A percentile compares a stretch with the other conserved stretches of the same genome.
These are phyloP conservation scores for Rutstroemia sp. DNA, from an alignment of 2,329 filamentous ascomycete genomes.

Conservation along the genomic window DNA sequence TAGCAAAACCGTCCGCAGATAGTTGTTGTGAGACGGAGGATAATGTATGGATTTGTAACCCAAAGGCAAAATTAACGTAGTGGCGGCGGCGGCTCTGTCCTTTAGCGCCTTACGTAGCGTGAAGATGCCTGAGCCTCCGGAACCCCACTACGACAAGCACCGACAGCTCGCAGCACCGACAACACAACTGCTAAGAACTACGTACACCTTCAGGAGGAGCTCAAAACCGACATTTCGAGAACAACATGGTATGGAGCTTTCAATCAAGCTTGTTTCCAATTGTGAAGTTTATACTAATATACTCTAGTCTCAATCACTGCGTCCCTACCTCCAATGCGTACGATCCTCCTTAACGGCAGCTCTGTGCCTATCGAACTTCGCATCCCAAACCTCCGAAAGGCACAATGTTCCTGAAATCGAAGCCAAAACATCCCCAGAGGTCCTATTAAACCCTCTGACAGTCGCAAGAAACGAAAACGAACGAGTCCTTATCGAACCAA, in stretches of 20 bases:
- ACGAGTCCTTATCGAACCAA: constrained; percentile 90
- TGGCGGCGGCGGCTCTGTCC: constrained; percentile 2
- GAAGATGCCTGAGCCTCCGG: constrained; percentile 9
- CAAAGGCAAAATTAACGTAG: constrained; percentile 10
- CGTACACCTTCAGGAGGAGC: constrained; percentile 4
- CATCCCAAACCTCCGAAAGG: constrained; percentile 89
- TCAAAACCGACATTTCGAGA: constrained; percentile 1
- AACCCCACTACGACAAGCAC: constrained; percentile 19
- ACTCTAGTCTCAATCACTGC: constrained; percentile 81
- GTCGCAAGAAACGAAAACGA: constrained; percentile 96
- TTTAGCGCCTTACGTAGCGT: constrained; percentile 16
- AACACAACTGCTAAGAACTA: constrained; percentile 7
- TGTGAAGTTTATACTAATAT: neutral
- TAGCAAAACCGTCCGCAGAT: too few species aligned
- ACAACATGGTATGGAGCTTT: constrained; percentile 10
- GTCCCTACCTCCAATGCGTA: constrained; percentile 93
- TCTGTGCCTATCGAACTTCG: constrained; percentile 92
- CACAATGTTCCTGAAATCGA: constrained; percentile 99
- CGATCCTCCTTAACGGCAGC: constrained; percentile 90
- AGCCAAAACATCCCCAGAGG: constrained; percentile 85
- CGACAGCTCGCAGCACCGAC: constrained; percentile 17
- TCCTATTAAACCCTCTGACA: constrained; percentile 83
- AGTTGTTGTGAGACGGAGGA: neutral
- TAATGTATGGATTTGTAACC: neutral
- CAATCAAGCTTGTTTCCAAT: neutral